Conservation (phyloP, 495 filamentous ascomycete species). For the Daldinia caldariorum region DNA sequence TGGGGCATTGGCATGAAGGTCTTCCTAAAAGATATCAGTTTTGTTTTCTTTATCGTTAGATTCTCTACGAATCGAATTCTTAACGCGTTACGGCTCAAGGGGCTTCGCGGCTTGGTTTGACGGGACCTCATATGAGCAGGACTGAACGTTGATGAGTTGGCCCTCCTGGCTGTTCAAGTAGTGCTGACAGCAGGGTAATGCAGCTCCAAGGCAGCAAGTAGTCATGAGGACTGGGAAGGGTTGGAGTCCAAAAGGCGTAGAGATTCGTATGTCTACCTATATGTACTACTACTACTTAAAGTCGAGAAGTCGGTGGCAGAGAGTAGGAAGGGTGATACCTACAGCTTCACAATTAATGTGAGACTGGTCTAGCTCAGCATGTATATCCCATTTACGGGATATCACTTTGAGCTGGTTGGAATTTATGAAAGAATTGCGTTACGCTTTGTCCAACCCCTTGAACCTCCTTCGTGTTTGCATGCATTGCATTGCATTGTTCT, state of each 20-base stretch:
- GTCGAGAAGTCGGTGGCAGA: constrained; percentile 23
- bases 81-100: constrained; percentile 17
- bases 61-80: constrained; percentile 27
- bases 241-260: constrained; percentile 36
- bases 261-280: constrained; percentile 39
- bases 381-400: constrained; percentile 8
- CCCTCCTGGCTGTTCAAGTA: constrained; percentile 1
- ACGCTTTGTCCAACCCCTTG: neutral
- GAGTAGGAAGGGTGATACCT: constrained; percentile 27
- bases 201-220: neutral
- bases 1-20: constrained; percentile 31
- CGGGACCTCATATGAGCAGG: constrained; percentile 18
- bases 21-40: constrained; percentile 29
- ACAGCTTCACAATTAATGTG: constrained; percentile 38
- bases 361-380: constrained; percentile 13
- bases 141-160: constrained; percentile 26
- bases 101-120: constrained; percentile 14
- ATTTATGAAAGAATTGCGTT: constrained; percentile 6
- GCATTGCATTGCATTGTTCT: neutral
- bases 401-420: constrained; percentile 13
- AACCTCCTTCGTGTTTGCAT: neutral
- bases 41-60: constrained; percentile 10
- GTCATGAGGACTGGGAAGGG: constrained; percentile 17
- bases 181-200: neutral
- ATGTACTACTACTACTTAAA: constrained; percentile 44